These are phyloP conservation scores for Dentipellis sp. DNA, from an alignment of 768 basidiomycete genomes.

Conservation along the genomic window DNA sequence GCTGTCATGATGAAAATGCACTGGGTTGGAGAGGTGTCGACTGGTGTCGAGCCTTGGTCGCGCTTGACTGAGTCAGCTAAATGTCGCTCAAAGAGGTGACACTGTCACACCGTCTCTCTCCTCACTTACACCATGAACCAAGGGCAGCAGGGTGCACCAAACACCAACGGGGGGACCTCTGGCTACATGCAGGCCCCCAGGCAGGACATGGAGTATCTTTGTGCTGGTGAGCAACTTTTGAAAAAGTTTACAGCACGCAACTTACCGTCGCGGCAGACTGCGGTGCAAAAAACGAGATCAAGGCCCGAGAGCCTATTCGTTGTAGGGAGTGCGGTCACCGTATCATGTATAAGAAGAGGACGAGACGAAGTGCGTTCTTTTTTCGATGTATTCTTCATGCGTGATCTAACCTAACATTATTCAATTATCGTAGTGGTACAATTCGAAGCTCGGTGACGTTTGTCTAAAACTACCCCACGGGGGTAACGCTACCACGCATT, in stretches of 20 bases:
- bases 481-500: slow-evolving; percentile 29
- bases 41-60: too few relatives aligned
- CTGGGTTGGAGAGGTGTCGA: too few relatives aligned
- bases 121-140: slow-evolving; percentile 29
- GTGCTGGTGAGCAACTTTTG: slow-evolving; percentile 51
- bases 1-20: too few relatives aligned
- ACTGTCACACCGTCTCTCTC: slow-evolving; percentile 18
- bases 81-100: slow-evolving; percentile 7
- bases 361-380: slow-evolving; percentile 70
- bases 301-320: slow-evolving; percentile 84
- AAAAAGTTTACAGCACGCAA: not conserved
- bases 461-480: not conserved
- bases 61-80: too few relatives aligned
- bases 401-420: slow-evolving; percentile 3
- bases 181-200: slow-evolving; percentile 26
- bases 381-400: not conserved
- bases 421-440: slow-evolving; percentile 51
- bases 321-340: slow-evolving; percentile 96
- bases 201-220: slow-evolving; percentile 77
- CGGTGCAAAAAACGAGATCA: slow-evolving; percentile 87
- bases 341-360: slow-evolving; percentile 98
- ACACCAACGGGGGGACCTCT: slow-evolving; percentile 18
- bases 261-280: slow-evolving; percentile 45
- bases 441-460: slow-evolving; percentile 66
- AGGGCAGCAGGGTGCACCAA: slow-evolving; percentile 21